phyloP scores from a whole-genome alignment of 1,139 yeast genomes.

The Yamadazyma dendronema region DNA sequence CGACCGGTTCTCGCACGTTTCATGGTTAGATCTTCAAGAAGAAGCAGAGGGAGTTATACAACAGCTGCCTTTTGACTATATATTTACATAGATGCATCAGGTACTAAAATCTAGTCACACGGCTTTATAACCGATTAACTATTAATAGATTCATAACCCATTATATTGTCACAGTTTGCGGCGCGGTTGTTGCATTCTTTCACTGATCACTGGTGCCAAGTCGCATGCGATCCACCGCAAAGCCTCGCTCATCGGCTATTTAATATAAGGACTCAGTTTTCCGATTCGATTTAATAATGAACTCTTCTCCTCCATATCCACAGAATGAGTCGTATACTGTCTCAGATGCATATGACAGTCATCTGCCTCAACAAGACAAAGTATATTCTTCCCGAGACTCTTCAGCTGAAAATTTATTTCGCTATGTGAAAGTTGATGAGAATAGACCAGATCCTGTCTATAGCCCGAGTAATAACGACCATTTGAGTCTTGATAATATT shows the following conservation, averaged over 20 bases:
- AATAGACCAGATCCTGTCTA: no score
- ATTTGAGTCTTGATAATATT: background rate
- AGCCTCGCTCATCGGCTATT: no score
- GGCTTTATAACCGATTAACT: no score
- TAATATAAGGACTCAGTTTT: no score
- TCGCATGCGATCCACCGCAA: no score
- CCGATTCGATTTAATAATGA: background rate
- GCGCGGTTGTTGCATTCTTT: no score
- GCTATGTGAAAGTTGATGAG: background rate
- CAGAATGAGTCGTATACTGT: background rate
- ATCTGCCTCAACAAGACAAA: background rate
- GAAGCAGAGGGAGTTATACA: slow-evolving; percentile 52
- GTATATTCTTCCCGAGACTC: background rate
- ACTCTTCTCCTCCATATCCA: background rate
- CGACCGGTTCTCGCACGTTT: slow-evolving; percentile 40
- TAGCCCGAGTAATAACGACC: no score
- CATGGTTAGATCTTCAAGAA: slow-evolving; percentile 66
- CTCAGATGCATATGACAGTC: background rate
- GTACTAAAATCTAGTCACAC: no score
- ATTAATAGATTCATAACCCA: no score
- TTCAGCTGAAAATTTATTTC: background rate
- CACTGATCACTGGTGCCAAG: no score
- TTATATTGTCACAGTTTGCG: no score
- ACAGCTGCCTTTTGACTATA: slow-evolving; percentile 28
- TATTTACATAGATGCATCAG: background rate